phyloP scores from a whole-genome alignment of 441 rosid species.

The Croton laevigatus region DNA sequence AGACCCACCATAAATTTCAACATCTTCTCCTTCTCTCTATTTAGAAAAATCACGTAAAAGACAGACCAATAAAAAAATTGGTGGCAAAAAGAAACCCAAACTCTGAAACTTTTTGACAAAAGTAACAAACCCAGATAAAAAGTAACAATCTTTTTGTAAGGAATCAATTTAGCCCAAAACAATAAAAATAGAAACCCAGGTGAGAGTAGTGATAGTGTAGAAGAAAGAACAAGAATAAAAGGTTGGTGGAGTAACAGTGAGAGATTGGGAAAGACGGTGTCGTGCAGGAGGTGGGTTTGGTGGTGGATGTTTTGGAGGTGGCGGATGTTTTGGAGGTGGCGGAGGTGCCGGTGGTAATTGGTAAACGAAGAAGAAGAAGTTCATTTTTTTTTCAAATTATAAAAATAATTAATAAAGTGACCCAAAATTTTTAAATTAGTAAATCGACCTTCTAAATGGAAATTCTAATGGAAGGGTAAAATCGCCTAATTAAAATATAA shows the following conservation, averaged over 20 bases:
- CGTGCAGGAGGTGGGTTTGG: too few species aligned
- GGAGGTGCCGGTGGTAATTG: too few species aligned
- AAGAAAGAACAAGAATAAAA: background rate
- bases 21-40: slow-evolving; percentile 25
- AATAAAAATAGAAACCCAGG: slow-evolving; percentile 9
- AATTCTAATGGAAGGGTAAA: too few species aligned
- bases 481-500: too few species aligned
- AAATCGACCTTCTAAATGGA: too few species aligned
- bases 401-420: too few species aligned
- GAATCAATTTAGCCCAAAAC: background rate
- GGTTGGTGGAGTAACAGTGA: slow-evolving; percentile 7
- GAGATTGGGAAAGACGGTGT: background rate
- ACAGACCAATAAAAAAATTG: background rate
- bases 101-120: background rate
- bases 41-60: background rate
- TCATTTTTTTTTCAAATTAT: too few species aligned
- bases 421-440: too few species aligned
- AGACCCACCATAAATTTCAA: slow-evolving; percentile 49
- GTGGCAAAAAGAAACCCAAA: background rate
- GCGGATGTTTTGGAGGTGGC: too few species aligned
- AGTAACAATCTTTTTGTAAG: background rate
- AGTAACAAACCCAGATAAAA: slow-evolving; percentile 19
- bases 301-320: too few species aligned
- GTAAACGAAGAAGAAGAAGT: too few species aligned
- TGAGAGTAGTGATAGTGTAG: background rate